Evolutionary conservation across 345 rosid species (phyloP).

Genomic region (Aquilaria sinensis): DNA sequence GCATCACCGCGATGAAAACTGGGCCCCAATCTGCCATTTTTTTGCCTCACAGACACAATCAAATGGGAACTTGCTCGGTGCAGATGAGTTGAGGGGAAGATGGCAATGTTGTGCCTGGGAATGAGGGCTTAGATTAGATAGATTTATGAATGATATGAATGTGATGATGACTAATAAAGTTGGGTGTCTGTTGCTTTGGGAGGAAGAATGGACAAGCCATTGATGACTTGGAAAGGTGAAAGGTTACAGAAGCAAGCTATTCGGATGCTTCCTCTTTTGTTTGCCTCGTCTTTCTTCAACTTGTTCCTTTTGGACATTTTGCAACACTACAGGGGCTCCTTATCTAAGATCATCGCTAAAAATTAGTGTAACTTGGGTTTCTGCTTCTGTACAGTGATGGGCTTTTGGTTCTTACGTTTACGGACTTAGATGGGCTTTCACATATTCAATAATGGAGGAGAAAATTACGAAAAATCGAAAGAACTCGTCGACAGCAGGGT

Average conservation of each 20-base stretch:
- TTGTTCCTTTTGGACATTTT: no score
- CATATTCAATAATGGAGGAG: no score
- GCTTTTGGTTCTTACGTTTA: no score
- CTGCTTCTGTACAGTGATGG: no score
- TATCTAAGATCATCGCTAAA: no score
- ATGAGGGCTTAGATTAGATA: not conserved
- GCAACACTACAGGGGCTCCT: no score
- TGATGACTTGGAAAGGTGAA: constrained; percentile 20
- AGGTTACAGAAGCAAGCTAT: constrained; percentile 24
- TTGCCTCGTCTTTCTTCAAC: no score
- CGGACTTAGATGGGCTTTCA: no score
- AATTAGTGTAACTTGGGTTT: no score
- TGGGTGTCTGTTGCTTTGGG: constrained; percentile 13
- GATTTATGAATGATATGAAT: not conserved
- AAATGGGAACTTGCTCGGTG: no score
- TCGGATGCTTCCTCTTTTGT: constrained; percentile 3
- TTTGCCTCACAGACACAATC: not conserved
- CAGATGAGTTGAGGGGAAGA: no score
- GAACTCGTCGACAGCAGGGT: constrained; percentile 58
- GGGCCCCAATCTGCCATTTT: constrained; percentile 96
- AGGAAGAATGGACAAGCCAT: constrained; percentile 16
- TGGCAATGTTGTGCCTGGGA: not conserved
- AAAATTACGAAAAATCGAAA: no score
- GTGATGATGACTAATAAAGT: constrained; percentile 6
- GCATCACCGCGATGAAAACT: constrained; percentile 76